A percentile compares a stretch with the other conserved stretches of the same genome.
phyloP scores from a whole-genome alignment of 2,329 filamentous ascomycete genomes.

The Moelleriella libera region DNA sequence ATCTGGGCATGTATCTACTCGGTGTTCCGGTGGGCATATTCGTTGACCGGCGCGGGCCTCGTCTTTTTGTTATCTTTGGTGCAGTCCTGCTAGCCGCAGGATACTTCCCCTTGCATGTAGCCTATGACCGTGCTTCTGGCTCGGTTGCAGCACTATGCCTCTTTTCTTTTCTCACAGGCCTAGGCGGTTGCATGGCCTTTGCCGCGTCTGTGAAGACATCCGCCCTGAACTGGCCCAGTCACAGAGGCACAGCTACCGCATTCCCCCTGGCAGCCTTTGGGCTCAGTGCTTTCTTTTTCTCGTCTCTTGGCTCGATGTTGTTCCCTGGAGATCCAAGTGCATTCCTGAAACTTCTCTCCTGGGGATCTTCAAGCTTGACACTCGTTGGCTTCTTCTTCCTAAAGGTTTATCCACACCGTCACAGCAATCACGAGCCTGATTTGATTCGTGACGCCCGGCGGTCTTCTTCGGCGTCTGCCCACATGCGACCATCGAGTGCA shows the following conservation, averaged over 20 bases:
- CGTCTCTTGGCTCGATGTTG: slow-evolving; percentile 58
- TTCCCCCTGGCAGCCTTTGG: slow-evolving; percentile 90
- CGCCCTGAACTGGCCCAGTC: slow-evolving; percentile 80
- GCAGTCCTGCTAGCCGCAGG: slow-evolving; percentile 59
- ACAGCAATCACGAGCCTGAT: slow-evolving; percentile 41
- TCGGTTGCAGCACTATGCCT: slow-evolving; percentile 56
- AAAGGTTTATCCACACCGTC: slow-evolving; percentile 46
- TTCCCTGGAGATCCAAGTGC: slow-evolving; percentile 74
- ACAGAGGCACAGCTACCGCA: slow-evolving; percentile 85
- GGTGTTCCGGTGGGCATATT: slow-evolving; percentile 83
- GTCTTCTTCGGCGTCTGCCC: slow-evolving; percentile 1
- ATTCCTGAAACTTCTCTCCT: slow-evolving; percentile 67
- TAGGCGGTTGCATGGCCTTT: slow-evolving; percentile 88
- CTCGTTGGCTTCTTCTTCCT: slow-evolving; percentile 76
- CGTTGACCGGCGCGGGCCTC: slow-evolving; percentile 69
- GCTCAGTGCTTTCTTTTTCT: slow-evolving; percentile 93
- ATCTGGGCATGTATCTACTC: slow-evolving; percentile 84
- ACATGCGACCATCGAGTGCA: not conserved
- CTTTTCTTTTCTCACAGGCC: slow-evolving; percentile 71
- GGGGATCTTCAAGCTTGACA: slow-evolving; percentile 64
- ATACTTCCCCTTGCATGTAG: slow-evolving; percentile 74
- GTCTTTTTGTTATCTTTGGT: slow-evolving; percentile 64
- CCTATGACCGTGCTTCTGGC: slow-evolving; percentile 55
- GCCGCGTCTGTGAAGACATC: slow-evolving; percentile 73
- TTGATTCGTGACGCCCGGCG: slow-evolving; percentile 16